Percentiles rank a stretch among this genome's conserved stretches.
These are phyloP conservation scores for Cardamine resedifolia DNA, from an alignment of 345 rosid species.

Conservation along the genomic window DNA sequence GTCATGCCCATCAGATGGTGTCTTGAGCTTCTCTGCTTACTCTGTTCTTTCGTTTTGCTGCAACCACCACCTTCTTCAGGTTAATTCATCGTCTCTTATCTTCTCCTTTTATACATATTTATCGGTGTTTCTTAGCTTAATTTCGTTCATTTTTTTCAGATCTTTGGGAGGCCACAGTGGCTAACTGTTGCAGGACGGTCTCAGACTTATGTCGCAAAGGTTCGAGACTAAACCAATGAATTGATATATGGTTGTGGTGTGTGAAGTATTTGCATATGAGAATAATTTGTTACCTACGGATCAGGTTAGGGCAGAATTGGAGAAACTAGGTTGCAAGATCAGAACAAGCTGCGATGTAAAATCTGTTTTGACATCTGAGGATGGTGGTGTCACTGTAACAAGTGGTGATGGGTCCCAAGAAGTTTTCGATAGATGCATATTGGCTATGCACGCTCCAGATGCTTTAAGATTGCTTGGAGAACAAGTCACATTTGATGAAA, in stretches of 20 bases:
- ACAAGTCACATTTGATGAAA: slow-evolving; percentile 71
- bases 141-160: slow-evolving; percentile 43
- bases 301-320: slow-evolving; percentile 69
- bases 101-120: neutral
- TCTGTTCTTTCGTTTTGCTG: slow-evolving; percentile 82
- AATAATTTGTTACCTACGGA: neutral
- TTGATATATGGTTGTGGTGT: neutral
- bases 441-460: slow-evolving; percentile 83
- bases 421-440: slow-evolving; percentile 50
- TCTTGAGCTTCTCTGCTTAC: slow-evolving; percentile 77
- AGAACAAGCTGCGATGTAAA: slow-evolving; percentile 55
- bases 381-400: slow-evolving; percentile 48
- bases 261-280: neutral
- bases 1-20: slow-evolving; percentile 81
- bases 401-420: slow-evolving; percentile 54
- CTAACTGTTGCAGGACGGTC: slow-evolving; percentile 73
- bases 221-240: slow-evolving; percentile 17
- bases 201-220: slow-evolving; percentile 69
- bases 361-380: slow-evolving; percentile 47
- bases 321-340: slow-evolving; percentile 63
- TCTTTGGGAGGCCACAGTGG: slow-evolving; percentile 92
- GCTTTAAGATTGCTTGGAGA: slow-evolving; percentile 61
- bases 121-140: slow-evolving; percentile 4
- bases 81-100: slow-evolving; percentile 13
- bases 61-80: slow-evolving; percentile 92